Conservation (phyloP, 2,329 filamentous ascomycete species). For the Periconia digitata region DNA sequence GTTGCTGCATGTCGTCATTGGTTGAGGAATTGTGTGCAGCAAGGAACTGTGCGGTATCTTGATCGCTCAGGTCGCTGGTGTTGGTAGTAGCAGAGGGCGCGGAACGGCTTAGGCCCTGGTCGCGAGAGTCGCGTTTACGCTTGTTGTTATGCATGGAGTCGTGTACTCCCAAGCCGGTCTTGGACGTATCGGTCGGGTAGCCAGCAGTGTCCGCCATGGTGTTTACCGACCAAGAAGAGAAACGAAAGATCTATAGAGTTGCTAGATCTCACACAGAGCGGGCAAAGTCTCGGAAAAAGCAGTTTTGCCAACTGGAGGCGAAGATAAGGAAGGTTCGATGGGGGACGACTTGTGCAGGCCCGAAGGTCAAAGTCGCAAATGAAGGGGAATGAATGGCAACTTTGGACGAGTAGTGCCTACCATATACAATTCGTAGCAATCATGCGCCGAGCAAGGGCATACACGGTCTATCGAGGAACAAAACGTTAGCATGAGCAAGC, state of each 20-base stretch:
- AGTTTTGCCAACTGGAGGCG: conserved; percentile 19
- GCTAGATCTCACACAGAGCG: conserved; percentile 8
- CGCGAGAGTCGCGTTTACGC: conserved; percentile 51
- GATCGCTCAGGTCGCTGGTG: conserved; percentile 36
- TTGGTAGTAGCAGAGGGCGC: conserved; percentile 37
- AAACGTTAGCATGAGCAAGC: conserved; percentile 36
- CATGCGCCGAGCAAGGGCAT: conserved; percentile 29
- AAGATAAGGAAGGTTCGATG: conserved; percentile 10
- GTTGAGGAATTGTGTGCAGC: conserved; percentile 43
- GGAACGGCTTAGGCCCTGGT: conserved; percentile 43
- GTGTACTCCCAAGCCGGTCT: conserved; percentile 32
- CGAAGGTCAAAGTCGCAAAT: conserved; percentile 27
- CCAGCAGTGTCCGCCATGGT: conserved; percentile 43
- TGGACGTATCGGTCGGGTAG: conserved; percentile 38
- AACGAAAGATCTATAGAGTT: neutral
- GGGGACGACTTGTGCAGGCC: conserved; percentile 23
- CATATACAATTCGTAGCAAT: conserved; percentile 30
- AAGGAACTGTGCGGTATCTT: conserved; percentile 43
- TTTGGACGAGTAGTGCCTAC: too few relatives aligned
- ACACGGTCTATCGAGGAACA: conserved; percentile 29
- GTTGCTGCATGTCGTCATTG: conserved; percentile 46
- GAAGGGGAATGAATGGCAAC: conserved; percentile 15
- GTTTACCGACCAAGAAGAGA: neutral
- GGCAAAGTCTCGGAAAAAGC: conserved; percentile 17
- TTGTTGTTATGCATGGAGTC: conserved; percentile 42